phyloP scores from a whole-genome alignment of 345 rosid genomes.

The Lumnitzera littorea region DNA sequence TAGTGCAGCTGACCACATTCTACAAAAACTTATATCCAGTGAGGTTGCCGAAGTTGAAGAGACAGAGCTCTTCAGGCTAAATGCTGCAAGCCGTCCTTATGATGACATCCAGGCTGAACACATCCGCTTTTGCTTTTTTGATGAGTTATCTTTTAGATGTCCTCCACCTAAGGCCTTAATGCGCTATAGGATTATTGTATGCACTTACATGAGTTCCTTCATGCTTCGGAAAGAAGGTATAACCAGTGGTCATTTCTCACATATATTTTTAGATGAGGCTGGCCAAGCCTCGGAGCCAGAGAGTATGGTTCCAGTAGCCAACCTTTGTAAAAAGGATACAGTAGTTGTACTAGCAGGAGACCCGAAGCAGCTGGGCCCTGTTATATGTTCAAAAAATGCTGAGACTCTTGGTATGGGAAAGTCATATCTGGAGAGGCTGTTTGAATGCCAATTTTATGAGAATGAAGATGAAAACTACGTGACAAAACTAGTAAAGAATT shows the following conservation, averaged over 20 bases:
- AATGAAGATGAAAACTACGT: constrained; percentile 30
- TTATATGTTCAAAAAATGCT: constrained; percentile 38
- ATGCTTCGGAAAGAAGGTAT: constrained; percentile 32
- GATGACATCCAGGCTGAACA: constrained; percentile 34
- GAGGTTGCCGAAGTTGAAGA: constrained; percentile 27
- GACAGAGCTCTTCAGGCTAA: constrained; percentile 47
- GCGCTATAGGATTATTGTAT: constrained; percentile 36
- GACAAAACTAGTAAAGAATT: constrained; percentile 45
- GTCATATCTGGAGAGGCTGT: constrained; percentile 57
- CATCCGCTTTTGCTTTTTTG: constrained; percentile 34
- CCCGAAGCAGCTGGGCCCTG: constrained; percentile 65
- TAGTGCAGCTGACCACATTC: constrained; percentile 57
- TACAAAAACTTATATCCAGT: constrained; percentile 31
- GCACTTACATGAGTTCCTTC: constrained; percentile 47
- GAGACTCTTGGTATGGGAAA: constrained; percentile 35
- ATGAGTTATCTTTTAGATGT: constrained; percentile 34
- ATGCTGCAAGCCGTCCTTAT: constrained; percentile 41
- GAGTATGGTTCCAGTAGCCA: constrained; percentile 47
- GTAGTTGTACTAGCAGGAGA: constrained; percentile 67
- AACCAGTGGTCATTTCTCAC: constrained; percentile 43
- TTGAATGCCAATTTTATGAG: constrained; percentile 31
- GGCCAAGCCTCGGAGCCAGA: constrained; percentile 78
- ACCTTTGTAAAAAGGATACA: constrained; percentile 31
- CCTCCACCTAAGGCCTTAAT: constrained; percentile 35
- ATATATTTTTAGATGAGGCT: constrained; percentile 64